Base-by-base conservation (phyloP, 805 yeast genomes). In the Saccharomycopsis synnaedendra region DNA sequence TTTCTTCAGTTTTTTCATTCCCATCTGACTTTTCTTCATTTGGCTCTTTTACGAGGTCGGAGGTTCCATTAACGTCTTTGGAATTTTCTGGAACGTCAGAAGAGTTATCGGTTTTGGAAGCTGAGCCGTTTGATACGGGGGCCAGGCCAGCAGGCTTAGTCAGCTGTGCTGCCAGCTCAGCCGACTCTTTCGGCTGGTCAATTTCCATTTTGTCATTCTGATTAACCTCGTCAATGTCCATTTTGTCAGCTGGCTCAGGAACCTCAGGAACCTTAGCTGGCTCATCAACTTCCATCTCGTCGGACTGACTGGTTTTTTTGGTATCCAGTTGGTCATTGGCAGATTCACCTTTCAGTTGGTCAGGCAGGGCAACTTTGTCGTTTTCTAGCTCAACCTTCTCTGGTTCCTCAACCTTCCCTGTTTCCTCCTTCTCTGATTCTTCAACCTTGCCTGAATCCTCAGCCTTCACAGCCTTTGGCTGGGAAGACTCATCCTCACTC, bases 201-300 rank as follows among this genome's bases (percentile, higher is more conserved):
- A 42, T 41, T 42, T 6, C n/a, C 19, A 33, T 42, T 7, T 9
- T 29, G 28, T 8, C 10, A 36, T 9, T 9, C 8, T 8, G 11
- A 11, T 39, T 29, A n/a, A 27, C 27, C 8, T 9, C 10, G 9
- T 8, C 11, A 9, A 11, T 11, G 10, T 27, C 43, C 9, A 34
- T 31, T n/a, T 42, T 30, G 31, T 31, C 32, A 11, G 3, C 43
- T 28, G 43, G 34, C 31, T 42, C 41, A 10, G 8, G 40, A n/a
- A n/a, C n/a, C 33, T 27, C 48, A 30, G 51, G 10, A 19, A 27
- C 49, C 47, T 30, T 32, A 29, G 31, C 33, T 32, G 27, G 7
- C 11, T 32, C 43, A 35, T 46, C 47, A n/a, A 43, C 45, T 34
- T 41, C 51, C 32, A 36, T 49, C 9, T 48, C 48, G 5, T 44